Conservation (phyloP, 495 filamentous ascomycete genomes). For the Tuber aestivum region DNA sequence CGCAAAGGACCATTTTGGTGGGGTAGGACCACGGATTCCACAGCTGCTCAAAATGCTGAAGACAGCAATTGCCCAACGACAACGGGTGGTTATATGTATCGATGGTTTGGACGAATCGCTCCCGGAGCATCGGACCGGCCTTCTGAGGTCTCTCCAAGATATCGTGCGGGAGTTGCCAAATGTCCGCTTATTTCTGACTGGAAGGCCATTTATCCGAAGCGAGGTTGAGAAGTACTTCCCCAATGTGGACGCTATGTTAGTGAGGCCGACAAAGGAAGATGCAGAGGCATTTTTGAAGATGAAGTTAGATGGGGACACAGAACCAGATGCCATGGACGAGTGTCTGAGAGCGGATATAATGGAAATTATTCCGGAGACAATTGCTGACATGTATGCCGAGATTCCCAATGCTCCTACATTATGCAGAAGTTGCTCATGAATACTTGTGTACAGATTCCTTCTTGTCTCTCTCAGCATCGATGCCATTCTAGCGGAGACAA, state of each 20-base stretch:
- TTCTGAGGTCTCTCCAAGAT: background rate
- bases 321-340: background rate
- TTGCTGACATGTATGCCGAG: background rate
- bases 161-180: background rate
- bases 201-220: background rate
- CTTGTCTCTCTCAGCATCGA: background rate
- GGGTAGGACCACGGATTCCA: background rate
- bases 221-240: background rate
- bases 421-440: background rate
- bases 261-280: background rate
- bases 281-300: background rate
- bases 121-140: background rate
- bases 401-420: background rate
- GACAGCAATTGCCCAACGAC: background rate
- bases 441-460: background rate
- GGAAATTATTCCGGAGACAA: background rate
- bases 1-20: background rate
- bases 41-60: background rate
- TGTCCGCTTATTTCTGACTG: background rate
- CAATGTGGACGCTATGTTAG: background rate
- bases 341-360: background rate
- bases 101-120: background rate
- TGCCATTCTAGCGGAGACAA: background rate
- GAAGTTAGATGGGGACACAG: background rate
- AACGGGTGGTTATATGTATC: background rate